Evolutionary conservation across 495 filamentous ascomycete genomes (phyloP).

Genomic region (Penicillium arizonense): DNA sequence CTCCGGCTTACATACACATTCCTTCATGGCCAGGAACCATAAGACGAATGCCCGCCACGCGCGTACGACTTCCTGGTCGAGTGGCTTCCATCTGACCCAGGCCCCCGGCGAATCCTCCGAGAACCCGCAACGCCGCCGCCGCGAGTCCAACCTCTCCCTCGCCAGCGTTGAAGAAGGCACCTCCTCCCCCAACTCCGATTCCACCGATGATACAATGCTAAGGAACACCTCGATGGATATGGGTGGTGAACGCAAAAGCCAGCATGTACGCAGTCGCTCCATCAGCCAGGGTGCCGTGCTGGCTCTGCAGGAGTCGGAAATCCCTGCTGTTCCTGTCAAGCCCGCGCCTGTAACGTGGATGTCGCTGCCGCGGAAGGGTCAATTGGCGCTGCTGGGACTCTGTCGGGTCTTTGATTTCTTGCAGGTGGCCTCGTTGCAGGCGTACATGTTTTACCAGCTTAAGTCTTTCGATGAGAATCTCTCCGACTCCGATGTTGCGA

Average conservation of each 20-base stretch:
- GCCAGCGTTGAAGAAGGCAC: constrained; percentile 36
- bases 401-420: constrained; percentile 63
- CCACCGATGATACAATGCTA: constrained; percentile 19
- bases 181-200: constrained; percentile 28
- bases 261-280: constrained; percentile 37
- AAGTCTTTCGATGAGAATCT: constrained; percentile 66
- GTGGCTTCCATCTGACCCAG: constrained; percentile 30
- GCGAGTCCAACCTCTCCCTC: constrained; percentile 39
- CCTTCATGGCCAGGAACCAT: constrained; percentile 26
- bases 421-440: constrained; percentile 49
- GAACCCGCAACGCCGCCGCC: constrained; percentile 29
- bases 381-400: constrained; percentile 70
- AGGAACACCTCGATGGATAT: constrained; percentile 39
- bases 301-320: constrained; percentile 18
- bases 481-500: constrained; percentile 66
- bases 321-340: constrained; percentile 13
- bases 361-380: constrained; percentile 70
- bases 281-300: constrained; percentile 28
- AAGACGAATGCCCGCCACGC: constrained; percentile 38
- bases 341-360: constrained; percentile 57
- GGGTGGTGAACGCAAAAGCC: constrained; percentile 17
- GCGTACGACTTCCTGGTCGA: constrained; percentile 43
- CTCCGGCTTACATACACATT: constrained; percentile 16
- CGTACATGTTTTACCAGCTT: constrained; percentile 80
- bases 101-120: constrained; percentile 29